These are phyloP conservation scores for Hyphodiscus sp. DNA, from an alignment of 2,329 filamentous ascomycete genomes.

Conservation along the genomic window DNA sequence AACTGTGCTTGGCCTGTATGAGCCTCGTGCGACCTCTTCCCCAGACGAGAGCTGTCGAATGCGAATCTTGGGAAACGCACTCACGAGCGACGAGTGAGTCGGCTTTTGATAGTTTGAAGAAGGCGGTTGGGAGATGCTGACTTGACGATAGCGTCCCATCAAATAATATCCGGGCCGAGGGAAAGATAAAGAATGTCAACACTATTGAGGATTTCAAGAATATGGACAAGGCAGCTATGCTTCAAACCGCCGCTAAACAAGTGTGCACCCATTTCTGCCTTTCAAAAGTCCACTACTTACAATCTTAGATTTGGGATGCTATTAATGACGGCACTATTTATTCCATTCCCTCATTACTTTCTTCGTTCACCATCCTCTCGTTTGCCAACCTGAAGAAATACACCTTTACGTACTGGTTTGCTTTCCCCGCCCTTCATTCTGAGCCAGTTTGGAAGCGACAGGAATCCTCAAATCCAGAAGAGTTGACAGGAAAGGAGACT, in stretches of 20 bases:
- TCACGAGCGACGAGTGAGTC: slow-evolving; percentile 75
- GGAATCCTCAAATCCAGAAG: slow-evolving; percentile 40
- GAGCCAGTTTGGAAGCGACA: slow-evolving; percentile 72
- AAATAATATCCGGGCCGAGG: slow-evolving; percentile 75
- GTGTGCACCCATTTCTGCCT: slow-evolving; percentile 39
- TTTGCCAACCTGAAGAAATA: slow-evolving; percentile 98
- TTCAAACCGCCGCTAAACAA: slow-evolving; percentile 72
- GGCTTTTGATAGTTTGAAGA: background rate
- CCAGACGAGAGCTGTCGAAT: slow-evolving; percentile 77
- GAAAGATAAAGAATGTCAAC: slow-evolving; percentile 93
- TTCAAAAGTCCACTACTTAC: slow-evolving; percentile 10
- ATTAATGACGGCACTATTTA: slow-evolving; percentile 96
- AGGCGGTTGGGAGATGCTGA: slow-evolving; percentile 18
- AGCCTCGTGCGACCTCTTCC: slow-evolving; percentile 65
- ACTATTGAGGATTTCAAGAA: slow-evolving; percentile 90
- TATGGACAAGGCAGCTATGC: slow-evolving; percentile 69
- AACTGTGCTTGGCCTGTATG: slow-evolving; percentile 80
- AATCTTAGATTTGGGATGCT: slow-evolving; percentile 83
- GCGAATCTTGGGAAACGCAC: slow-evolving; percentile 81
- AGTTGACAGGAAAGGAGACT: slow-evolving; percentile 63
- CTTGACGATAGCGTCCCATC: slow-evolving; percentile 51
- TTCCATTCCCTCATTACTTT: slow-evolving; percentile 83
- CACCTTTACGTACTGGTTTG: slow-evolving; percentile 97
- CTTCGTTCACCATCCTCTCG: slow-evolving; percentile 82
- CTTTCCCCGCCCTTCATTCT: slow-evolving; percentile 87